Evolutionary conservation across 805 yeast species (phyloP).

Genomic region (Yarrowia sp.): DNA sequence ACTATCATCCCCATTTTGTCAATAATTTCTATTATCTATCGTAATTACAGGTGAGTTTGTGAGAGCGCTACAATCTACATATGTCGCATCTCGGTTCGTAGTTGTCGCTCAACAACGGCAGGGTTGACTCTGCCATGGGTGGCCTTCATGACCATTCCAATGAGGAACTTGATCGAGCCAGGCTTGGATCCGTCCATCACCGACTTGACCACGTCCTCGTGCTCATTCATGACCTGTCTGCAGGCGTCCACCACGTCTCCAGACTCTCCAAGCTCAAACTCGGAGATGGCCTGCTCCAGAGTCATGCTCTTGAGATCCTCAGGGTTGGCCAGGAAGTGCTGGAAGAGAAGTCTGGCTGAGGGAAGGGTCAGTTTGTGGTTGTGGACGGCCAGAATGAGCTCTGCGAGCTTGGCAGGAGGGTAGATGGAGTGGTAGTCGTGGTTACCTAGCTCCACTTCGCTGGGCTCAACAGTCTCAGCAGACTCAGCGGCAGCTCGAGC

Average conservation of each 20-base stretch:
- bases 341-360: constrained; percentile 69
- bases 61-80: not conserved
- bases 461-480: not conserved
- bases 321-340: constrained; percentile 63
- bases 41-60: not conserved
- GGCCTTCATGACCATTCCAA: constrained; percentile 84
- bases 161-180: constrained; percentile 72
- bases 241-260: constrained; percentile 54
- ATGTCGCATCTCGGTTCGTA: constrained; percentile 21
- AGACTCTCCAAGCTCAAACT: constrained; percentile 51
- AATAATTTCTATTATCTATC: not conserved
- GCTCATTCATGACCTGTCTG: constrained; percentile 53
- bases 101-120: constrained; percentile 38
- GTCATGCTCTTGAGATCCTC: constrained; percentile 49
- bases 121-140: constrained; percentile 68
- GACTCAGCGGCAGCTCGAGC: constrained; percentile 55
- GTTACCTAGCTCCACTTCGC: not conserved
- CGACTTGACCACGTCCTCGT: constrained; percentile 63
- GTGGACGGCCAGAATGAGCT: constrained; percentile 61
- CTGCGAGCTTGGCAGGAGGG: constrained; percentile 58
- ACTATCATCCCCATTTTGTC: too few relatives aligned
- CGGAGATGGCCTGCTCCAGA: constrained; percentile 59
- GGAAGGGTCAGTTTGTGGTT: constrained; percentile 61
- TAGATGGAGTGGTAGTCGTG: constrained; percentile 44
- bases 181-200: constrained; percentile 64